Percentiles rank a stretch among this genome's conserved stretches.
These are phyloP conservation scores for Miscanthus lutarioriparius DNA, from an alignment of 176 grass and related monocot genomes.

Conservation along the genomic window DNA sequence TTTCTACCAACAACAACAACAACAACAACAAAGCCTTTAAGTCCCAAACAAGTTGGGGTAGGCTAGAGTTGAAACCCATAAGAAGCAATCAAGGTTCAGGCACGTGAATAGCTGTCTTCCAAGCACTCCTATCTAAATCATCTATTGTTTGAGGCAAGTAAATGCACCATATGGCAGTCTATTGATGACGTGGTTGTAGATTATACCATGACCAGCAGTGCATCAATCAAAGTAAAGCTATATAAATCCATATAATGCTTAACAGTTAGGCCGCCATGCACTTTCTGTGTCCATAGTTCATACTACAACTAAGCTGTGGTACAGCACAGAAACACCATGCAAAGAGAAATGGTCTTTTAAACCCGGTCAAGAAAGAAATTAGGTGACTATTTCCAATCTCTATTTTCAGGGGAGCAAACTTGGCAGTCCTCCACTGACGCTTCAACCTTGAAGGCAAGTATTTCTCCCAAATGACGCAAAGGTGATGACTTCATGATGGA, in stretches of 20 bases:
- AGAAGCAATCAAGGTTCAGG: too few relatives aligned
- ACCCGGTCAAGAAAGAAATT: constrained; percentile 37
- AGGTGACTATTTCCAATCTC: constrained; percentile 20
- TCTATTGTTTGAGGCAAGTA: neutral
- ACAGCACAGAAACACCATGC: constrained; percentile 33
- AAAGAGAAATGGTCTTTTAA: constrained; percentile 47
- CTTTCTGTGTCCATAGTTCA: constrained; percentile 27
- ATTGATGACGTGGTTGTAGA: neutral
- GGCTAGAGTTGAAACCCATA: too few relatives aligned
- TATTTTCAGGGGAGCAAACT: constrained; percentile 35
- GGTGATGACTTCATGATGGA: constrained; percentile 57
- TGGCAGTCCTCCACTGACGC: constrained; percentile 38
- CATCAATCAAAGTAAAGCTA: constrained; percentile 12
- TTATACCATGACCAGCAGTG: neutral
- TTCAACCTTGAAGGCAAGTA: constrained; percentile 51
- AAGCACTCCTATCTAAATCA: too few relatives aligned
- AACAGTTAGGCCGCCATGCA: constrained; percentile 29
- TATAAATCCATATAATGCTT: constrained; percentile 19
- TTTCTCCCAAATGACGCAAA: constrained; percentile 63
- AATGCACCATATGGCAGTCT: constrained; percentile 18
- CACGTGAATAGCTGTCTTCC: too few relatives aligned
- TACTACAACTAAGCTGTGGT: constrained; percentile 14
- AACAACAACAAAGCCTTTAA: too few relatives aligned
- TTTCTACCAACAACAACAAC: too few relatives aligned
- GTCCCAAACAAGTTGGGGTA: too few relatives aligned